phyloP scores from a whole-genome alignment of 2,329 filamentous ascomycete genomes.

The Aureobasidium mangrovei region DNA sequence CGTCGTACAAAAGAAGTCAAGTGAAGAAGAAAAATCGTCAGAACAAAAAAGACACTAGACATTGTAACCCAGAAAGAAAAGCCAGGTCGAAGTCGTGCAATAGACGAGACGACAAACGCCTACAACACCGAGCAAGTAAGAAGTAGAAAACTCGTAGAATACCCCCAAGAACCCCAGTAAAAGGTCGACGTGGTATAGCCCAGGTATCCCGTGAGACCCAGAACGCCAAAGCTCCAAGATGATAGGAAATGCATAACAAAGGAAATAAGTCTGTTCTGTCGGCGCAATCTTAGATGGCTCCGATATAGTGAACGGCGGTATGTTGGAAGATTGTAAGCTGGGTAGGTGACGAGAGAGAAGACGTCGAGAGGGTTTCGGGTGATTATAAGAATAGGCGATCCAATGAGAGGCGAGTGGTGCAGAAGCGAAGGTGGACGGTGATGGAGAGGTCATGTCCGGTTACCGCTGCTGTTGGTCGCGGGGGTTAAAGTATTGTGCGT shows the following conservation, averaged over 20 bases:
- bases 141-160: background rate
- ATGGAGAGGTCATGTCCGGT: constrained; percentile 1
- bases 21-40: background rate
- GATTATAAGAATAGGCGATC: constrained; percentile 2
- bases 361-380: background rate
- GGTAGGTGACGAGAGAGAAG: background rate
- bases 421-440: background rate
- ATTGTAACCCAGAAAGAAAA: background rate
- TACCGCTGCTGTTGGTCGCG: constrained; percentile 31
- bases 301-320: background rate
- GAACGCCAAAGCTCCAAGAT: constrained; percentile 1
- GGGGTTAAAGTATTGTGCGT: constrained; percentile 16
- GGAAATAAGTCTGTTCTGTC: constrained; percentile 3
- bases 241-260: constrained; percentile 13
- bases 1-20: background rate
- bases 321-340: background rate
- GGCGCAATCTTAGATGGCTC: constrained; percentile 6
- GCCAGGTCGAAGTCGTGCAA: too few relatives aligned
- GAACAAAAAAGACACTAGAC: constrained; percentile 8
- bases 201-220: background rate
- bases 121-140: constrained; percentile 6
- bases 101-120: background rate
- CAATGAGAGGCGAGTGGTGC: background rate
- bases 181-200: constrained; percentile 14
- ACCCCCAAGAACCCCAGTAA: constrained; percentile 2